Conservation (phyloP, 805 yeast species). For the Spathaspora arborariae region DNA sequence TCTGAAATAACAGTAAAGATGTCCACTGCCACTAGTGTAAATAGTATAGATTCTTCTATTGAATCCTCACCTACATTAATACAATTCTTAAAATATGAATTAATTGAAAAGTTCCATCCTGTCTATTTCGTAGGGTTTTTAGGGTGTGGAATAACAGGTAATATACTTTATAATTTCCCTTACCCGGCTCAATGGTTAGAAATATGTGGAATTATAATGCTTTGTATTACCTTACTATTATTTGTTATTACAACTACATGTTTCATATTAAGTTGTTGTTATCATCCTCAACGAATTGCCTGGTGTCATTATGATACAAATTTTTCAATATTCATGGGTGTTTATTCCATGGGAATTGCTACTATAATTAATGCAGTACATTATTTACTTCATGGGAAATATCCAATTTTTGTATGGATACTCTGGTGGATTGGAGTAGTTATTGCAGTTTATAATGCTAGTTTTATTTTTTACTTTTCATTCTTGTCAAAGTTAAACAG, state of each 20-base stretch:
- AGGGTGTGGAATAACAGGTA: constrained; percentile 74
- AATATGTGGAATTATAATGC: constrained; percentile 55
- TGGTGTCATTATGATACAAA: constrained; percentile 24
- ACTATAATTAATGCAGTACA: constrained; percentile 58
- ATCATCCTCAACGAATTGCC: constrained; percentile 16
- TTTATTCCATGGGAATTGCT: constrained; percentile 70
- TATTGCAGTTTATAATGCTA: constrained; percentile 4
- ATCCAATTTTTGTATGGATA: constrained; percentile 19
- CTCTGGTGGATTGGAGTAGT: constrained; percentile 64
- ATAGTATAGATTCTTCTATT: background rate
- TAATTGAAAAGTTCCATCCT: constrained; percentile 34
- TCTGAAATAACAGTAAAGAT: background rate
- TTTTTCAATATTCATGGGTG: constrained; percentile 62
- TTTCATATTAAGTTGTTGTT: constrained; percentile 22
- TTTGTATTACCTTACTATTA: constrained; percentile 50
- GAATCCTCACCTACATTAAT: background rate
- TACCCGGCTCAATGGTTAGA: constrained; percentile 55
- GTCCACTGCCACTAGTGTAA: background rate
- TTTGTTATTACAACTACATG: constrained; percentile 41
- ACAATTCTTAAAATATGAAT: constrained; percentile 2
- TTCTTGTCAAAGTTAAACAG: constrained; percentile 4
- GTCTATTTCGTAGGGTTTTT: constrained; percentile 56
- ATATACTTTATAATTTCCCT: constrained; percentile 59
- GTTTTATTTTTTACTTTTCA: constrained; percentile 4
- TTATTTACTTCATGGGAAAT: constrained; percentile 34